These are phyloP conservation scores for Fusarium xylarioides DNA, from an alignment of 2,329 filamentous ascomycete genomes.

Conservation along the genomic window DNA sequence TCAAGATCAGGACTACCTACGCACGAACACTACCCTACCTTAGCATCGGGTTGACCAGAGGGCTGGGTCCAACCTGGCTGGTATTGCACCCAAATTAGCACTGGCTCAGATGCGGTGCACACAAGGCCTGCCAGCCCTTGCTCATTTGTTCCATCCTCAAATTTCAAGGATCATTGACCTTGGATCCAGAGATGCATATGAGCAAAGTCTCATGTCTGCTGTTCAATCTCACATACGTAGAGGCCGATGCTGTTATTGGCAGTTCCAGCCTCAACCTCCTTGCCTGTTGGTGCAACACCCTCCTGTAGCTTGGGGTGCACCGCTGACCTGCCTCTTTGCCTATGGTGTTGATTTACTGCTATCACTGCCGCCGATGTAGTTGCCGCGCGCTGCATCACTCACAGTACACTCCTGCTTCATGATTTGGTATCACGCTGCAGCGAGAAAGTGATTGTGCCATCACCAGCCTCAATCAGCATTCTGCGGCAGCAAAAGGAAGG, in stretches of 20 bases:
- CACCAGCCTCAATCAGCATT: slow-evolving; percentile 19
- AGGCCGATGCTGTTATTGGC: slow-evolving; percentile 12
- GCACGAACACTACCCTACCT: slow-evolving; percentile 8
- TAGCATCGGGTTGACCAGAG: slow-evolving; percentile 21
- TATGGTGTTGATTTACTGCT: slow-evolving; percentile 16
- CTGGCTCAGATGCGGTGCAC: slow-evolving; percentile 11
- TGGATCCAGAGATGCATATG: slow-evolving; percentile 1
- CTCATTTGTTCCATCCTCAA: slow-evolving; percentile 22
- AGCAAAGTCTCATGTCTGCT: background rate
- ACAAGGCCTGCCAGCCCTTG: slow-evolving; percentile 23
- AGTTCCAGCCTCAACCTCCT: slow-evolving; percentile 24
- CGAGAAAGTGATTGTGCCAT: slow-evolving; percentile 16
- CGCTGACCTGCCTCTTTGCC: slow-evolving; percentile 21
- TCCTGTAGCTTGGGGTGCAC: slow-evolving; percentile 23
- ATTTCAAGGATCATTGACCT: slow-evolving; percentile 8
- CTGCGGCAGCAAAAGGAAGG: slow-evolving; percentile 14
- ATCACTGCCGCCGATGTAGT: slow-evolving; percentile 6
- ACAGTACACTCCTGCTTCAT: slow-evolving; percentile 7
- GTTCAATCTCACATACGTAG: background rate
- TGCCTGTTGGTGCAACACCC: slow-evolving; percentile 25
- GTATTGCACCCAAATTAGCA: background rate
- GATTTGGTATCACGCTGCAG: slow-evolving; percentile 30
- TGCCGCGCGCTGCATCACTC: slow-evolving; percentile 6
- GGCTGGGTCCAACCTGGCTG: slow-evolving; percentile 19
- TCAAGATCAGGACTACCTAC: slow-evolving; percentile 5